Base-by-base conservation (phyloP, 331 rosid species). In the Telfairia occidentalis region DNA sequence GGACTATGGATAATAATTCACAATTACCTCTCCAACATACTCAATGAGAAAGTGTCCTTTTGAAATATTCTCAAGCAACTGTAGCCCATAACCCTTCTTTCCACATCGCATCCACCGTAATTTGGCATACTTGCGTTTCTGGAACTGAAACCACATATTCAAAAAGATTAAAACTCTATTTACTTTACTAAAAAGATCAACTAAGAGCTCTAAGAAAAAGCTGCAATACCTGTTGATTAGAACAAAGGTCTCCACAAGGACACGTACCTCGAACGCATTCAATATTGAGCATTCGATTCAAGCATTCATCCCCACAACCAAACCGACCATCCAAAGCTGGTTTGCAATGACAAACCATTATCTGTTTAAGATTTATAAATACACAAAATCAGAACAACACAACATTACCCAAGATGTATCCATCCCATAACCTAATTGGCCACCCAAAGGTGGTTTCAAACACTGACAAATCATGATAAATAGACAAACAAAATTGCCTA, bases 261-360 rank as follows among this genome's bases (percentile, higher is more conserved):
- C 99, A 95, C 30, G 97, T 85, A 73, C 97, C 96, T 81, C 86
- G 88, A 34, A 84, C 89, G 60, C 99, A 95, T 81, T 95, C 99
- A 34, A 95, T 95, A 77, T 85, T 95, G 43, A 95, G 99, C 79
- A 95, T 84, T 65, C 97, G 89, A 78, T 95, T 95, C 82, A 95
- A 84, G 83, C 99, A 95, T 79, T 92, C 94, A 77, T 95, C 99
- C 78, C 97, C 90, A 76, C 99, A 95, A 42, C 99, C 99, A 73
- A 83, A 84, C 78, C 71, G 79, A 37, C 89, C 89, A 79, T 82
- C 86, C 74, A 84, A 73, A 77, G 87, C 53, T 61, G 78, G 73
- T 79, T 92, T 87, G 87, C 99, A 95, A 82, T 90, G 89, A 81
- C 99, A 95, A 53, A 95, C 96, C 99, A 95, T 95, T 85, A 89